Evolutionary conservation across 148 eudicot species (phyloP), one percentile per base, ranked within the genome.

Genomic region (Rhododendron vialii): DNA sequence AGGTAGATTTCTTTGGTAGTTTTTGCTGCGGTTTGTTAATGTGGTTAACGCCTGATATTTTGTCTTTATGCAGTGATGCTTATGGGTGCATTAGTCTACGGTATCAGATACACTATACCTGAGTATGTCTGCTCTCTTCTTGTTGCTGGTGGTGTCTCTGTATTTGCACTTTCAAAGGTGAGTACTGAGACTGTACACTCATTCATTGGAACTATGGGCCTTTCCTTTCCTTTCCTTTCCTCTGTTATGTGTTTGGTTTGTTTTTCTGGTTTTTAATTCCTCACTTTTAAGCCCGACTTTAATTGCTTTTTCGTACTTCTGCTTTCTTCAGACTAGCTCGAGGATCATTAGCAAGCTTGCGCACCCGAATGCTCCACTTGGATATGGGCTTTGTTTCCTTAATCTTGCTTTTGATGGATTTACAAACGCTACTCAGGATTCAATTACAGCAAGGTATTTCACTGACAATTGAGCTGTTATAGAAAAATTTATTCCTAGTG

Each of bases 351-450:
- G 95, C 90, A 97, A 95, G 89, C 90, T 97, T 85, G 99, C 99
- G 43, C 92, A 89, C 83, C 99, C 99, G 12, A 95, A 97, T 89
- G 98, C 98, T 87, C 98, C 95, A 50, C 95, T 97, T 84, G 99
- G 99, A 88, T 97, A 97, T 87, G 96, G 96, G 55, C 93, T 95
- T 71, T 97, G 99, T 91, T 94, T 94, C 85, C 90, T 97, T 86
- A 97, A 97, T 85, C 98, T 97, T 86, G 98, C 98, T 63, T 97
- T 97, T 86, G 99, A 97, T 89, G 99, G 99, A 82, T 97, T 97
- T 86, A 97, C 99, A 79, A 97, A 97, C 90, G 99, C 99, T 38
- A 97, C 99, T 15, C 99, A 97, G 90, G 99, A 97, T 92, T 97
- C 99, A 61, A 93, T 97, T 80, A 86, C 95, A 28, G 87, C 90